Evolutionary conservation across 257 asterid genomes (phyloP).

Genomic region (Rhazya stricta): DNA sequence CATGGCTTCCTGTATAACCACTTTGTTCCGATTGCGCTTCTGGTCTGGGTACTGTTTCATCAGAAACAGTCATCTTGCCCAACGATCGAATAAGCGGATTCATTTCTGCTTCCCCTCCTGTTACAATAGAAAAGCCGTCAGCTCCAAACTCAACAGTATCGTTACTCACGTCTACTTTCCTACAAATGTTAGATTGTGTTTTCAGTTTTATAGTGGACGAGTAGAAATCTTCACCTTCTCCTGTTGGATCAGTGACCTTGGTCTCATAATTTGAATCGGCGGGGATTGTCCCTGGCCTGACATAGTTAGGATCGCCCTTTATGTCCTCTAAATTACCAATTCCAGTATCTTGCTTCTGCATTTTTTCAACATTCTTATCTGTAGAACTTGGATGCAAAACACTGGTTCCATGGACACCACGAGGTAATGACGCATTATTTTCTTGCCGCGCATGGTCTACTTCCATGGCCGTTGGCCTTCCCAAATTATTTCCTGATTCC

Average conservation of each 20-base stretch:
- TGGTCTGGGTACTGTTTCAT: slow-evolving; percentile 9
- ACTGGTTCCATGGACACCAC: not conserved
- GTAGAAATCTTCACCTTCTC: slow-evolving; percentile 25
- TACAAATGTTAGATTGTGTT: not conserved
- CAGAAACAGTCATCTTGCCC: slow-evolving; percentile 25
- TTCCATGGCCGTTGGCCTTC: slow-evolving; percentile 16
- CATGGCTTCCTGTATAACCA: slow-evolving; percentile 43
- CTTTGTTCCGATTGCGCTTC: slow-evolving; percentile 6
- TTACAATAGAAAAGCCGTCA: not conserved
- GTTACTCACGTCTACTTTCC: too few relatives aligned
- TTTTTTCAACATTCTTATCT: slow-evolving; percentile 2
- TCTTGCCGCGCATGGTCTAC: slow-evolving; percentile 16
- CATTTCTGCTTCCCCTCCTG: slow-evolving; percentile 45
- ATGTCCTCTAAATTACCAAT: slow-evolving; percentile 21
- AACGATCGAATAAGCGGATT: slow-evolving; percentile 40
- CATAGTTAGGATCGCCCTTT: slow-evolving; percentile 36
- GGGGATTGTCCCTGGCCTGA: not conserved
- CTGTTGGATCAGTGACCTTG: slow-evolving; percentile 56
- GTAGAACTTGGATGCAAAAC: not conserved
- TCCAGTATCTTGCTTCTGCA: slow-evolving; percentile 12
- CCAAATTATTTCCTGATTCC: not conserved
- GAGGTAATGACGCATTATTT: not conserved
- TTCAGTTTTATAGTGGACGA: not conserved
- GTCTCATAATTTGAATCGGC: slow-evolving; percentile 47
- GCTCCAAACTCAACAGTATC: too few relatives aligned